Conservation (phyloP, 192 early-diverging fungal genomes). For the Rhizophagus clarus region DNA sequence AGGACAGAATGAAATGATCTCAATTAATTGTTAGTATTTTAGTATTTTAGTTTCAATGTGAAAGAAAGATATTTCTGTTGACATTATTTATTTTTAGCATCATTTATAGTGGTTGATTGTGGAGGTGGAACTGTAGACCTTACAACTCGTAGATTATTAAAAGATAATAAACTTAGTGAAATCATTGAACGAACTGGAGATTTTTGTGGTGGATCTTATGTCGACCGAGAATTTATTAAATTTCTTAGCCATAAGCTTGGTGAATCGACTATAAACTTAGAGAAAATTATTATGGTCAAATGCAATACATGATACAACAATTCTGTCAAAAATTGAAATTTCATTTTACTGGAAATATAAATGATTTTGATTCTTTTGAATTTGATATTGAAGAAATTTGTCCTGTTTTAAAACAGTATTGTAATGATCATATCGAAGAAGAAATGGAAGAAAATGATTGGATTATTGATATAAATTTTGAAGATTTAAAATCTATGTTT, state of each 20-base stretch:
- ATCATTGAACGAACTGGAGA: constrained; percentile 47
- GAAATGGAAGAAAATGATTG: not conserved
- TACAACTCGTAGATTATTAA: constrained; percentile 13
- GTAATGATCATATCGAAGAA: not conserved
- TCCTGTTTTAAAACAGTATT: not conserved
- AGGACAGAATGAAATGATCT: not conserved
- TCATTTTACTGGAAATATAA: not conserved
- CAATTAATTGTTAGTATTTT: not conserved
- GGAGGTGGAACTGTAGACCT: constrained; percentile 35
- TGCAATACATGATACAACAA: constrained; percentile 7
- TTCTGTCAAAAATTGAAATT: constrained; percentile 9
- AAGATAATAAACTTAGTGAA: constrained; percentile 38
- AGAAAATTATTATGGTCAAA: constrained; percentile 15
- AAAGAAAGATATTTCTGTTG: too few species aligned
- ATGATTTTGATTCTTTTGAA: not conserved
- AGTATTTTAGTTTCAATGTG: not conserved
- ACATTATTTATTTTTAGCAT: not conserved
- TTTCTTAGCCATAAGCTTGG: not conserved
- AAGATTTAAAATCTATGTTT: constrained; percentile 44
- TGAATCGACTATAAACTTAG: not conserved
- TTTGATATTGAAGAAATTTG: constrained; percentile 17
- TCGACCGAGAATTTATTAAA: constrained; percentile 38
- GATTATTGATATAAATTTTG: constrained; percentile 2
- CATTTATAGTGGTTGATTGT: constrained; percentile 34
- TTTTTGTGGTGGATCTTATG: constrained; percentile 48